Conservation (phyloP, 768 basidiomycete species). For the Cystobasidium ongulense region DNA sequence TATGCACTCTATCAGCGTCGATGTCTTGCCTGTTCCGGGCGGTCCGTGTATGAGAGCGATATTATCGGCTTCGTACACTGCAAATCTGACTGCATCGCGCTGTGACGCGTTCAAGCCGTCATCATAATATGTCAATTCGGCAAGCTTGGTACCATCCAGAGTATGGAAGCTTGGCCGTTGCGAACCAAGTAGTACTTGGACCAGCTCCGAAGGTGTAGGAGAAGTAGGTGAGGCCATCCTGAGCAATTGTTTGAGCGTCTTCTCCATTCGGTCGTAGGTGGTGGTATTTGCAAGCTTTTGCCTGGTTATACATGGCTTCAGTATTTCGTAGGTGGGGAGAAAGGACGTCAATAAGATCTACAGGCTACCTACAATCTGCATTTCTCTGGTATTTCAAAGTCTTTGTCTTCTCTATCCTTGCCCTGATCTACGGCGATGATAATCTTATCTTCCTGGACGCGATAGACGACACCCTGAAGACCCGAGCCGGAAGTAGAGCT, state of each 20-base stretch:
- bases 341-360: too few species aligned
- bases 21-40: constrained; percentile 96
- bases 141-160: constrained; percentile 41
- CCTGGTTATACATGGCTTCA: neutral
- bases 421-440: constrained; percentile 19
- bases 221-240: neutral
- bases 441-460: constrained; percentile 28
- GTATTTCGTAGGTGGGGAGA: neutral
- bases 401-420: constrained; percentile 17
- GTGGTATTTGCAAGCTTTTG: constrained; percentile 34
- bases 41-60: constrained; percentile 93
- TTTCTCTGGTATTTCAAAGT: constrained; percentile 30
- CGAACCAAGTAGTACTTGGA: constrained; percentile 66
- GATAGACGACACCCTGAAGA: constrained; percentile 32
- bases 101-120: constrained; percentile 71
- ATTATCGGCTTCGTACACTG: constrained; percentile 62
- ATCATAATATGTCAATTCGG: constrained; percentile 62
- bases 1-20: constrained; percentile 87
- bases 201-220: constrained; percentile 45
- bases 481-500: neutral
- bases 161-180: constrained; percentile 42
- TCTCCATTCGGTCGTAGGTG: constrained; percentile 33
- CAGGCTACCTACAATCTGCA: constrained; percentile 30
- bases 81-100: constrained; percentile 70
- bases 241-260: constrained; percentile 14